Evolutionary conservation across 139 green algal species (phyloP).

Genomic region (Coccomyxa sp.): DNA sequence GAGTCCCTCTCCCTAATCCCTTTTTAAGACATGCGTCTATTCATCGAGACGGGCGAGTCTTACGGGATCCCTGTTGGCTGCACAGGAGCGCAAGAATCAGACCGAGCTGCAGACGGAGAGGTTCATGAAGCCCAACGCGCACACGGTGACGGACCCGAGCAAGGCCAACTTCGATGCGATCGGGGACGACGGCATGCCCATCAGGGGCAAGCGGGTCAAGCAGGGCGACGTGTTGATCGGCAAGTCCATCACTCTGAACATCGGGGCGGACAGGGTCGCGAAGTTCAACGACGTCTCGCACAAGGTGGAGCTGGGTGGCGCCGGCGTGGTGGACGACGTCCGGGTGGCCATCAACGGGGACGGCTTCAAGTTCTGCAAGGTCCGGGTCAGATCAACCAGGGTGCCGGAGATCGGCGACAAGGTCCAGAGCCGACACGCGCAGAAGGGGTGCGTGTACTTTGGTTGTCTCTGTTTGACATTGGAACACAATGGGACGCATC

Average conservation of each 20-base stretch:
- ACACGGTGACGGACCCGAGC: not conserved
- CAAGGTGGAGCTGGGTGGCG: not conserved
- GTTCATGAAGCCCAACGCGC: not conserved
- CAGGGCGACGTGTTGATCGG: not conserved
- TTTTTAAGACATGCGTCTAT: too few species aligned
- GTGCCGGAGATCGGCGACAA: slow-evolving; percentile 6
- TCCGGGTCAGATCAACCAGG: not conserved
- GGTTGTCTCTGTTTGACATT: not conserved
- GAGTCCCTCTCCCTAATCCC: too few species aligned
- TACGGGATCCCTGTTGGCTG: too few species aligned
- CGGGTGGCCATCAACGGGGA: not conserved
- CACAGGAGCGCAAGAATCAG: not conserved
- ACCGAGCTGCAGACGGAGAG: not conserved
- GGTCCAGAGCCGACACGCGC: slow-evolving; percentile 7
- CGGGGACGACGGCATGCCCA: not conserved
- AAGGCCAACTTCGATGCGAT: not conserved
- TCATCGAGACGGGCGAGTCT: too few species aligned
- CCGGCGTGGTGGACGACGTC: not conserved
- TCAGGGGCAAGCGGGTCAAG: not conserved
- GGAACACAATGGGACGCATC: not conserved
- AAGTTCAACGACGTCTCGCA: not conserved
- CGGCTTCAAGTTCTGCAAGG: not conserved
- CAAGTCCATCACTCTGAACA: not conserved
- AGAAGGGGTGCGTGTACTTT: slow-evolving; percentile 21
- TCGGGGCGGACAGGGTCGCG: not conserved